Evolutionary conservation across 352 stramenopile species (phyloP).

Genomic region (Stramenopiles sp.): DNA sequence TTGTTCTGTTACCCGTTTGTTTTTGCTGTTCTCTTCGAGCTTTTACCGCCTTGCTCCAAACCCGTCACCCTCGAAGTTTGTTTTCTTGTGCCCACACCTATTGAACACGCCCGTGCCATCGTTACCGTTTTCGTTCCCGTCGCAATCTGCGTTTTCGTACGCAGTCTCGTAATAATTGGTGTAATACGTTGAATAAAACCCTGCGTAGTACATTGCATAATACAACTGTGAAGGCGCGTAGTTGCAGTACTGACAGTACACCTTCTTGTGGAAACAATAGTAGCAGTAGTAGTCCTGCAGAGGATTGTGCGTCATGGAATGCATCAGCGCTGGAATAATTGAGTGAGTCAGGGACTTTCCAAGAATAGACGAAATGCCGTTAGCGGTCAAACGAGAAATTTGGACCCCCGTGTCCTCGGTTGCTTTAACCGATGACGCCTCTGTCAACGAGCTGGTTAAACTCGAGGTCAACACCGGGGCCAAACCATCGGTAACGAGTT

Average conservation of each 20-base stretch:
- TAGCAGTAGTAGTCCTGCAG: conserved; percentile 9
- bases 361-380: neutral
- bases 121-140: too few relatives aligned
- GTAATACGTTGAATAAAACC: neutral
- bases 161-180: conserved; percentile 14
- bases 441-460: neutral
- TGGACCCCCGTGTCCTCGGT: conserved; percentile 4
- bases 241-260: conserved; percentile 8
- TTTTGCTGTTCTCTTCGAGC: too few relatives aligned
- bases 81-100: too few relatives aligned
- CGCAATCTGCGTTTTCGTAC: too few relatives aligned
- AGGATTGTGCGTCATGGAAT: conserved; percentile 1
- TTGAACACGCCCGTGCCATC: too few relatives aligned
- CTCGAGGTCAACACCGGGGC: neutral
- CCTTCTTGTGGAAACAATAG: conserved; percentile 8
- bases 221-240: conserved; percentile 8
- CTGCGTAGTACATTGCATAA: conserved; percentile 12
- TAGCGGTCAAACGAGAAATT: neutral
- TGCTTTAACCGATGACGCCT: neutral
- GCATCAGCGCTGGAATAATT: neutral
- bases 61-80: too few relatives aligned
- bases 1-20: too few relatives aligned
- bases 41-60: too few relatives aligned
- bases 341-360: conserved; percentile 8
- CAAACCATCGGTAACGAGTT: neutral